Conservation (phyloP, 2,329 filamentous ascomycete species). For the Cercospora sp. region DNA sequence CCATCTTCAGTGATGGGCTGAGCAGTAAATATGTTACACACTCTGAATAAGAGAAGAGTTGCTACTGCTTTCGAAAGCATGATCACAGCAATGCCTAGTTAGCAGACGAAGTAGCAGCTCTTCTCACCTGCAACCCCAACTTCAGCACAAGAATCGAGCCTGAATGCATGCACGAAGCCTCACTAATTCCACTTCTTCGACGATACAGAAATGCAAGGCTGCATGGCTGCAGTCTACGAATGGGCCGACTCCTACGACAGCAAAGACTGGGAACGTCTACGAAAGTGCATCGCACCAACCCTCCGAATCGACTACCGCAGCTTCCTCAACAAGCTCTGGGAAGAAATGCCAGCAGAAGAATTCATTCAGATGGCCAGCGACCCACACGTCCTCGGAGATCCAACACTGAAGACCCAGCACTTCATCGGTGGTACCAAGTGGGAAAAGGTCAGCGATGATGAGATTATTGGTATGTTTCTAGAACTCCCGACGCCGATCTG, state of each 20-base stretch:
- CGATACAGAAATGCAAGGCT: constrained; percentile 41
- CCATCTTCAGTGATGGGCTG: neutral
- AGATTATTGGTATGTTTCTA: constrained; percentile 45
- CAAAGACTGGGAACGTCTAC: constrained; percentile 64
- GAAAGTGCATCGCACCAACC: constrained; percentile 64
- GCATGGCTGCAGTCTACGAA: constrained; percentile 53
- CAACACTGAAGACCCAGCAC: constrained; percentile 58
- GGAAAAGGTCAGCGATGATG: constrained; percentile 52
- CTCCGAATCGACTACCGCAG: constrained; percentile 67
- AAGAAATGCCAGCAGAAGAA: constrained; percentile 57
- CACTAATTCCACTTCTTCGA: neutral
- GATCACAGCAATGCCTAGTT: neutral
- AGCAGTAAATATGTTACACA: neutral
- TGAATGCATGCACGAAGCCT: neutral
- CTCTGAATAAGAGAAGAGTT: constrained; percentile 6
- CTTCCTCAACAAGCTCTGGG: constrained; percentile 58
- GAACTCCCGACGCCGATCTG: too few species aligned
- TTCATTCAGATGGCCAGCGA: constrained; percentile 56
- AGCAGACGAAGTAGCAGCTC: neutral
- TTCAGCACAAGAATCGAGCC: neutral
- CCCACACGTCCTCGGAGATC: constrained; percentile 56
- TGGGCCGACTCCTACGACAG: constrained; percentile 68
- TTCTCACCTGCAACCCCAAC: neutral
- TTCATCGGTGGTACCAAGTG: constrained; percentile 57
- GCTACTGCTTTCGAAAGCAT: neutral